These are phyloP conservation scores for Glutinoglossum americanum DNA, from an alignment of 495 filamentous ascomycete species.

Conservation along the genomic window DNA sequence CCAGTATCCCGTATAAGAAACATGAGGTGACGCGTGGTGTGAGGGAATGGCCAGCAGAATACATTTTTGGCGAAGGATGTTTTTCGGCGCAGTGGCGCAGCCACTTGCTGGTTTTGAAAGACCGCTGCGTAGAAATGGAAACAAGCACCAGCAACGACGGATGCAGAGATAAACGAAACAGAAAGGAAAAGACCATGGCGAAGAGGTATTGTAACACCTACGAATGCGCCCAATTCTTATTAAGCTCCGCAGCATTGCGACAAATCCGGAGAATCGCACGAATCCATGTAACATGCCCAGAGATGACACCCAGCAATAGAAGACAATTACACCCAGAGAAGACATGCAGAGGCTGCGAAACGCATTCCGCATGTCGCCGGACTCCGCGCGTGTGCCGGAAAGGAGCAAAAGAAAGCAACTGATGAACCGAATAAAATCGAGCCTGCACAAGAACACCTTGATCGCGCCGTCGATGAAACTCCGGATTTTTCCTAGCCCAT, in stretches of 20 bases:
- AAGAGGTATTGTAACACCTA: background rate
- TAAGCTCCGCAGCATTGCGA: background rate
- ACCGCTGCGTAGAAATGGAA: background rate
- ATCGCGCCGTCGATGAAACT: background rate
- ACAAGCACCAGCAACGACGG: background rate
- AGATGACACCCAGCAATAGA: background rate
- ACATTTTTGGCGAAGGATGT: background rate
- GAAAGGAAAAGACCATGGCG: background rate
- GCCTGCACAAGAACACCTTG: background rate
- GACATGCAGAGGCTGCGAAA: background rate
- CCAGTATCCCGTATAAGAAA: background rate
- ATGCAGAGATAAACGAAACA: background rate
- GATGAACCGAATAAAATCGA: slow-evolving; percentile 1
- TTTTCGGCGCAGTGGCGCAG: background rate
- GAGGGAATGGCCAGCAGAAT: background rate
- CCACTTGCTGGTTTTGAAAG: background rate
- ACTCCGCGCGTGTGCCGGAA: background rate
- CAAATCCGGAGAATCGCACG: background rate
- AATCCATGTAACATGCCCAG: background rate
- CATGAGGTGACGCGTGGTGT: background rate
- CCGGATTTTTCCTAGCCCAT: background rate
- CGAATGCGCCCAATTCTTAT: slow-evolving; percentile 1
- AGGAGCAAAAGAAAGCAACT: background rate
- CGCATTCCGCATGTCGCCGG: background rate
- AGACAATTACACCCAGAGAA: background rate